These are phyloP conservation scores for Smallanthus sonchifolius DNA, from an alignment of 129 eudicot species.

Conservation along the genomic window DNA sequence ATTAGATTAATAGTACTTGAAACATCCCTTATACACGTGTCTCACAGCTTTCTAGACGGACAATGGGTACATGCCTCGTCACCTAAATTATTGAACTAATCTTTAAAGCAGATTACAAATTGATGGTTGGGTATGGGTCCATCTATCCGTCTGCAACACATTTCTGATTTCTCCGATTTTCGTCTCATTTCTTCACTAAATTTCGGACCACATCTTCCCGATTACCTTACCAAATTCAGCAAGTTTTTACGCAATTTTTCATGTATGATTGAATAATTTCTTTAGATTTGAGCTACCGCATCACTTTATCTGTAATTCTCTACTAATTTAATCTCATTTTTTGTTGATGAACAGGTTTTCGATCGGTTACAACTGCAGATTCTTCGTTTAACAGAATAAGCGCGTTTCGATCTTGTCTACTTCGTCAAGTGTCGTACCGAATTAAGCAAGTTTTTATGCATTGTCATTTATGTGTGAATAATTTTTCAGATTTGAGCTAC, in stretches of 20 bases:
- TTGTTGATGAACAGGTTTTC: constrained; percentile 25
- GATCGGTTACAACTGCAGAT: background rate
- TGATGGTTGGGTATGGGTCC: background rate
- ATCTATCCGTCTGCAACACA: background rate
- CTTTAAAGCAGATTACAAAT: background rate
- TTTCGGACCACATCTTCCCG: constrained; percentile 6
- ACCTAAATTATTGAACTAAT: background rate
- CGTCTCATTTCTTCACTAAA: background rate
- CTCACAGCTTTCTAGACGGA: background rate
- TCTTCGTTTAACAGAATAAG: background rate
- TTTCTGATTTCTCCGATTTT: background rate
- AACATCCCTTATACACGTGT: background rate
- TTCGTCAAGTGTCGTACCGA: background rate
- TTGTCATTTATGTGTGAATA: background rate
- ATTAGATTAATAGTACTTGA: background rate
- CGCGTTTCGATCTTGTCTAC: background rate
- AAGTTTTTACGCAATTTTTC: background rate
- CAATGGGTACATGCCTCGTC: background rate
- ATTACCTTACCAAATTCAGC: background rate
- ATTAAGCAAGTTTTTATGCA: background rate
- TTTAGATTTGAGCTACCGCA: background rate
- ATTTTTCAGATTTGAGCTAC: constrained; percentile 2
- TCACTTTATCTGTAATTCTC: background rate
- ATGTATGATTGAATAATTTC: background rate
- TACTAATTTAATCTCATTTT: background rate